Percentiles rank a stretch among this genome's conserved stretches.
Evolutionary conservation across 768 basidiomycete species (phyloP).

Genomic region (Lactarius trivialis): DNA sequence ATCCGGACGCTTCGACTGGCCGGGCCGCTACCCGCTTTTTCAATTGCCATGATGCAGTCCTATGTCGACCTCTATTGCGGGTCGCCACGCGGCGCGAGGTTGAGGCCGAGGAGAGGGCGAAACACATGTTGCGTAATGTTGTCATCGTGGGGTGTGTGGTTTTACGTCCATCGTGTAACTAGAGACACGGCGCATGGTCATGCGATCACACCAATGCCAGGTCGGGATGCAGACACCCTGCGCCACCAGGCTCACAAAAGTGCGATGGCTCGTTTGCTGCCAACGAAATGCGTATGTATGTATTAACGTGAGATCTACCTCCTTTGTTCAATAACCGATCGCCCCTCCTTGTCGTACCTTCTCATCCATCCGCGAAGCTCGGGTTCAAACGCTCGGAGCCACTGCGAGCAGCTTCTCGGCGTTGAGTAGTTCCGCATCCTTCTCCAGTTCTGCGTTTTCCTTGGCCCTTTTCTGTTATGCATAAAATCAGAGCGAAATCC

Average conservation of each 20-base stretch:
- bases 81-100: not conserved
- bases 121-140: not conserved
- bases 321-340: not conserved
- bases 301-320: not conserved
- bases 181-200: no score
- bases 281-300: not conserved
- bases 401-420: constrained; percentile 55
- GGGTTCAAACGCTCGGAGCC: constrained; percentile 20
- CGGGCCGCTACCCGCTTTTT: no score
- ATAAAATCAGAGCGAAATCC: not conserved
- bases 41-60: no score
- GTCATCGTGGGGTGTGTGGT: not conserved
- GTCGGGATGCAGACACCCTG: not conserved
- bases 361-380: not conserved
- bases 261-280: not conserved
- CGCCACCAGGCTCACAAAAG: not conserved
- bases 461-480: constrained; percentile 38
- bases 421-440: constrained; percentile 31
- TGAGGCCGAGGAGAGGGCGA: not conserved
- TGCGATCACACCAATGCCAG: no score
- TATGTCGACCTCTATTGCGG: no score
- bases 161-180: no score
- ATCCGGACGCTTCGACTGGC: no score
- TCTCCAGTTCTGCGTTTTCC: constrained; percentile 34
- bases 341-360: not conserved